Percentiles rank a stretch among this genome's conserved stretches.
Evolutionary conservation across 331 rosid species (phyloP).

Genomic region (Rhamnella rubrinervis): DNA sequence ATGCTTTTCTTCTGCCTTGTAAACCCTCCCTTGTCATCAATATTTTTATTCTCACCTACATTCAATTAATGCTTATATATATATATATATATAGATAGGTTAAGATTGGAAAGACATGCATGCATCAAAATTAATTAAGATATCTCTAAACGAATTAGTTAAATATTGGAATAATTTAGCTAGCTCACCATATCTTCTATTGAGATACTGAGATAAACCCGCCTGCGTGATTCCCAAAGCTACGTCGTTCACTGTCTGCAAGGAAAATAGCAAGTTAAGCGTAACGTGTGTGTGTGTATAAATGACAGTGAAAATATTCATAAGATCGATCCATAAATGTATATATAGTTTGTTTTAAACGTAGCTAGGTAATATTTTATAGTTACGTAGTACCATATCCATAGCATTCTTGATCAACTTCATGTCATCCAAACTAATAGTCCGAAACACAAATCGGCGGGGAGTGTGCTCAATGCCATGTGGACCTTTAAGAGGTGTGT

Average conservation of each 20-base stretch:
- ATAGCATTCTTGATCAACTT: conserved; percentile 54
- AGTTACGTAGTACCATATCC: conserved; percentile 32
- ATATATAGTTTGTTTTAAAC: no score
- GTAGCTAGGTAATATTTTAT: no score
- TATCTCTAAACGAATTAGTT: background rate
- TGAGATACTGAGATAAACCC: conserved; percentile 37
- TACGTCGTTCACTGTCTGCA: conserved; percentile 46
- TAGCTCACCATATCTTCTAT: conserved; percentile 35
- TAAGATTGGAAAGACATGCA: no score
- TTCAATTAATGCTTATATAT: background rate
- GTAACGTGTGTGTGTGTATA: no score
- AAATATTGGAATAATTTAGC: background rate
- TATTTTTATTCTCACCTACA: conserved; percentile 15
- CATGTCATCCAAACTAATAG: conserved; percentile 52
- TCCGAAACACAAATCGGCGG: conserved; percentile 34
- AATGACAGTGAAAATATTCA: no score
- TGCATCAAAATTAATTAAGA: background rate
- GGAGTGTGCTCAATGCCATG: conserved; percentile 29
- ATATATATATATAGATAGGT: background rate
- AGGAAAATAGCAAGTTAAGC: background rate
- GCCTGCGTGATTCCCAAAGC: conserved; percentile 41
- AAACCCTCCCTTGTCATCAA: conserved; percentile 1
- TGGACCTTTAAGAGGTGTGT: conserved; percentile 44
- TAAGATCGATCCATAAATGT: no score
- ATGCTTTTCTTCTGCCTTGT: conserved; percentile 8